Conservation (phyloP, 208 protist species). For the Tetramitus jugosus region DNA sequence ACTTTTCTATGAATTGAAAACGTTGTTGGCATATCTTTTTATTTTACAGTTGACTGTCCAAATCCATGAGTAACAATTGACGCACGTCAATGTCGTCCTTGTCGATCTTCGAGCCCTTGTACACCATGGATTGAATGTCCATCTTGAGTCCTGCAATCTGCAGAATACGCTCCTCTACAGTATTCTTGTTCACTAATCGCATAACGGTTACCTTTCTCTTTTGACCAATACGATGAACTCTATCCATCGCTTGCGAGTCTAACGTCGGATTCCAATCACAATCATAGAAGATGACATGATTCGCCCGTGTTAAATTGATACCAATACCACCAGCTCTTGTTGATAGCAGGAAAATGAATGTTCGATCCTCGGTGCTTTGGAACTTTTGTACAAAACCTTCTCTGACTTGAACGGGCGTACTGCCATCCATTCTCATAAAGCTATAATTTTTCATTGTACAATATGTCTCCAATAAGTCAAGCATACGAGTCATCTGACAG, state of each 20-base stretch:
- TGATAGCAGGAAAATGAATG: conserved; percentile 73
- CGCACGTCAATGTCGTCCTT: too few relatives aligned
- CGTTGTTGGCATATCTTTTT: too few relatives aligned
- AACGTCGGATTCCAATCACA: conserved; percentile 57
- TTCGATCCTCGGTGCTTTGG: conserved; percentile 38
- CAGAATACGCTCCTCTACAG: conserved; percentile 57
- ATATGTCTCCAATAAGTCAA: conserved; percentile 69
- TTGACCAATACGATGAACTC: conserved; percentile 79
- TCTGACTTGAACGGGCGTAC: conserved; percentile 20
- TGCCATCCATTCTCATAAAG: conserved; percentile 11
- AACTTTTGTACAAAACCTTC: conserved; percentile 59
- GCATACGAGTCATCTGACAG: conserved; percentile 86
- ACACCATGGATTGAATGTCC: conserved; percentile 43
- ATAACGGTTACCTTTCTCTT: conserved; percentile 58
- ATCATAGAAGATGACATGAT: conserved; percentile 62
- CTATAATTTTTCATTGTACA: neutral
- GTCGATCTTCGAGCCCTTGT: conserved; percentile 36
- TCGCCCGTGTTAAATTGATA: conserved; percentile 59
- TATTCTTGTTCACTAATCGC: conserved; percentile 52
- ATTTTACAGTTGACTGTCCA: too few relatives aligned
- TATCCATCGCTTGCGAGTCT: conserved; percentile 60
- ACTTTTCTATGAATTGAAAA: too few relatives aligned
- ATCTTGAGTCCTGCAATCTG: conserved; percentile 52
- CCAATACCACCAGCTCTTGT: conserved; percentile 62
- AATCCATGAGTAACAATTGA: too few relatives aligned